Base-by-base conservation (phyloP, 257 asterid species). In the Rubia yunnanensis region DNA sequence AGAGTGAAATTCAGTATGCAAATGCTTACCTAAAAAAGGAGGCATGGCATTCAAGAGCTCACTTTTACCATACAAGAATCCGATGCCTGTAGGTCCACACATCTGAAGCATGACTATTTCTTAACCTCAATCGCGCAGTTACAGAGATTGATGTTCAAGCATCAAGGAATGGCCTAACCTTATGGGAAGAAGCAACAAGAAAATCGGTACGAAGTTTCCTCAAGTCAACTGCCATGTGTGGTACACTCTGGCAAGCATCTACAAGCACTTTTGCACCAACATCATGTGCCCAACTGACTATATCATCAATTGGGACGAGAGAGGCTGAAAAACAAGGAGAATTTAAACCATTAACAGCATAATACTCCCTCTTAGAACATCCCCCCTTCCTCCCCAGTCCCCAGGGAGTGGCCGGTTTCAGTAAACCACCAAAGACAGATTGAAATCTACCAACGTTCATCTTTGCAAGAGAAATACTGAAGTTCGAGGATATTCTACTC, bases 21-120 rank as follows among this genome's bases (percentile, higher is more conserved):
- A 54, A 32, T 69, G 57, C 91, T 76, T 73, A 83, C 98, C 96
- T 74, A 90, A 73, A 82, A 94, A 94, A 71, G 99, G 99, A 68
- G 95, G 97, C 99, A 94, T 94, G 68, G 79, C 76, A 38, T 80
- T 76, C 78, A 94, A 77, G 74, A 86, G 84, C 79, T 88, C 92
- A 39, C 79, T 76, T 77, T 88, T 94, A 44, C 97, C 96, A 68
- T 90, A 86, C 74, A 94, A 83, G 88, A 94, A 88, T 73, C 99
- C 99, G 24, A 94, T 72, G 96, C 99, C 99, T 88, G 99, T 94
- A 80, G 97, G 99, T 83, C 99, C 99, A 86, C 99, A 94, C 99
- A 94, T 94, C 99, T 94, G 97, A 90, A 83, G 84, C 81, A 90
- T 69, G 87, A 78, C 83, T 82, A 92, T 69, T 79, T 55, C 79